These are phyloP conservation scores for Trametes coccinea DNA, from an alignment of 768 basidiomycete genomes.

Conservation along the genomic window DNA sequence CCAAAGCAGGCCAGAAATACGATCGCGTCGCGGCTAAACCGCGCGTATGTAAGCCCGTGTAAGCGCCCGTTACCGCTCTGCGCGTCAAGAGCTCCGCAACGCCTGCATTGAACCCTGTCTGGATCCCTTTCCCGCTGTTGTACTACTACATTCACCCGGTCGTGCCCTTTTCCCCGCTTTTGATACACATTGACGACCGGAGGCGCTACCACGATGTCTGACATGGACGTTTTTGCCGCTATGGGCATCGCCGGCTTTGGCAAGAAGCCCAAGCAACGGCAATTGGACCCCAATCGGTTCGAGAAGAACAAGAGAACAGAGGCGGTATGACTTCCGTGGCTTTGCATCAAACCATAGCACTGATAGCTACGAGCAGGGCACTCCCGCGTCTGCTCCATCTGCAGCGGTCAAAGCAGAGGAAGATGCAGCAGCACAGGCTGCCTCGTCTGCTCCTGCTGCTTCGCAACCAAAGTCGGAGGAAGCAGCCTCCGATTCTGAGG, in stretches of 20 bases:
- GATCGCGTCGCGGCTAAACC: constrained; percentile 17
- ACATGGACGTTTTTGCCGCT: constrained; percentile 71
- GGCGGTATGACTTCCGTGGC: constrained; percentile 19
- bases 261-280: constrained; percentile 63
- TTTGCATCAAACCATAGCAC: neutral
- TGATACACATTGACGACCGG: no score
- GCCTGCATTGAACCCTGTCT: neutral
- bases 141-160: neutral
- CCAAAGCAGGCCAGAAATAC: neutral
- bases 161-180: neutral
- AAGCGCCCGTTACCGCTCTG: neutral
- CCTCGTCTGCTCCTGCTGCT: neutral
- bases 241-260: constrained; percentile 89
- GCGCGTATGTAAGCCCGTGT: constrained; percentile 17
- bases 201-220: constrained; percentile 40
- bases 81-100: neutral
- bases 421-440: neutral
- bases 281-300: constrained; percentile 75
- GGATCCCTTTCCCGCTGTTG: neutral
- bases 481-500: constrained; percentile 30
- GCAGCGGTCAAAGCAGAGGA: constrained; percentile 4
- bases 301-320: constrained; percentile 71
- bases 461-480: constrained; percentile 21
- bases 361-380: neutral
- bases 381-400: constrained; percentile 1